Evolutionary conservation across 768 basidiomycete genomes (phyloP), one percentile per base, ranked within the genome.

Genomic region (Russula ochroleuca): DNA sequence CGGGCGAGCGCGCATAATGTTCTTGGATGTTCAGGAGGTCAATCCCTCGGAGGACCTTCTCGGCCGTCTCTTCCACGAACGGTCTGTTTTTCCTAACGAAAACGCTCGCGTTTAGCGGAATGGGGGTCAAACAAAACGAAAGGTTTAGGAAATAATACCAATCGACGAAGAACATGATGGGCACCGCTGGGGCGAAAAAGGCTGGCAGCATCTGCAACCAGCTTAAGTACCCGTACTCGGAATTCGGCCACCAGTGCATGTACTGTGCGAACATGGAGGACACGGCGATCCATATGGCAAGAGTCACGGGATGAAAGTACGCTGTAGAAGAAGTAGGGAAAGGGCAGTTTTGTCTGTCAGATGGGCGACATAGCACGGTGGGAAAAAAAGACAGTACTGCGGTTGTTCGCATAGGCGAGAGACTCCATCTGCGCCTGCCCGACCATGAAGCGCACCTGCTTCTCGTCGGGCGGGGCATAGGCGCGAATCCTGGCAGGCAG

Each of bases 41-140:
- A 7, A 75, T 74, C 13, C 78, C 75, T 55, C 76, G 81, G 64
- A 92, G 80, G 19, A 80, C 75, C 37, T 79, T 75, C 38, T 83
- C 77, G 2, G 80, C 77, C 19, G 72, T 74, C 11, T 80, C 74
- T 69, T 92, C 90, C 66, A 90, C 87, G 57, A 76, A 77, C 17
- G 84, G 83, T 13, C 90, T 83, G 67, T 92, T 88, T 33, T 82
- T 72, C 90, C 90, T 92, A n/a, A n/a, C n/a, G n/a, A n/a, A n/a
- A n/a, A n/a, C n/a, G n/a, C n/a, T n/a, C n/a, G n/a, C n/a, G n/a
- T n/a, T n/a, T n/a, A n/a, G n/a, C n/a, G n/a, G n/a, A n/a, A n/a
- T n/a, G n/a, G n/a, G n/a, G n/a, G n/a, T n/a, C n/a, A n/a, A n/a
- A n/a, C n/a, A n/a, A n/a, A n/a, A n/a, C n/a, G n/a, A n/a, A n/a